These are phyloP conservation scores for Phalaenopsis aphrodite DNA, from an alignment of 106 monocot genomes.

Conservation along the genomic window DNA sequence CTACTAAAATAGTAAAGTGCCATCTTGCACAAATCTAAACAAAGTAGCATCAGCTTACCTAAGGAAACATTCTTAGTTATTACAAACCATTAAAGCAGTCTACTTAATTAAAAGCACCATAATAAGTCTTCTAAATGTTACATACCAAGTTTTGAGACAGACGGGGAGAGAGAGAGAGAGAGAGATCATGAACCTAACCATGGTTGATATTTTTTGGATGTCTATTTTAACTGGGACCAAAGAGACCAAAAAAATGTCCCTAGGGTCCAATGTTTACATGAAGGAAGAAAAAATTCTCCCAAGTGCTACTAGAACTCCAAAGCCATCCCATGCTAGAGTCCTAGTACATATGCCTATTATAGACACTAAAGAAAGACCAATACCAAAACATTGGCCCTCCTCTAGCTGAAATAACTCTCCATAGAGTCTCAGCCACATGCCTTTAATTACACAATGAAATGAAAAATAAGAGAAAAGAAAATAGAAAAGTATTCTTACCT, in stretches of 20 bases:
- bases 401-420: slow-evolving; percentile 18
- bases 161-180: slow-evolving; percentile 7
- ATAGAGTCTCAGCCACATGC: slow-evolving; percentile 6
- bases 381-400: slow-evolving; percentile 26
- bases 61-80: slow-evolving; percentile 3
- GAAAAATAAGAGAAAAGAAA: background rate
- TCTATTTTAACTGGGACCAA: slow-evolving; percentile 7
- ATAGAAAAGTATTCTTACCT: background rate
- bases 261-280: background rate
- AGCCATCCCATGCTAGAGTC: slow-evolving; percentile 15
- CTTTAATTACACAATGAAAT: background rate
- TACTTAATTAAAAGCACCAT: background rate
- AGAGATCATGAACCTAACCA: slow-evolving; percentile 12
- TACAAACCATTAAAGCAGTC: slow-evolving; percentile 3
- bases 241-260: slow-evolving; percentile 27
- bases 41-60: background rate
- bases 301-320: slow-evolving; percentile 14
- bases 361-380: slow-evolving; percentile 14
- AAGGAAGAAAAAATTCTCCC: background rate
- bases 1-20: background rate
- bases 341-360: background rate
- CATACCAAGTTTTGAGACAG: background rate
- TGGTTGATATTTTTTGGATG: background rate
- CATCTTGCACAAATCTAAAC: background rate
- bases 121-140: background rate